Percentiles rank a stretch among this genome's conserved stretches.
phyloP scores from a whole-genome alignment of 495 filamentous ascomycete species.

The Tuber borchii region DNA sequence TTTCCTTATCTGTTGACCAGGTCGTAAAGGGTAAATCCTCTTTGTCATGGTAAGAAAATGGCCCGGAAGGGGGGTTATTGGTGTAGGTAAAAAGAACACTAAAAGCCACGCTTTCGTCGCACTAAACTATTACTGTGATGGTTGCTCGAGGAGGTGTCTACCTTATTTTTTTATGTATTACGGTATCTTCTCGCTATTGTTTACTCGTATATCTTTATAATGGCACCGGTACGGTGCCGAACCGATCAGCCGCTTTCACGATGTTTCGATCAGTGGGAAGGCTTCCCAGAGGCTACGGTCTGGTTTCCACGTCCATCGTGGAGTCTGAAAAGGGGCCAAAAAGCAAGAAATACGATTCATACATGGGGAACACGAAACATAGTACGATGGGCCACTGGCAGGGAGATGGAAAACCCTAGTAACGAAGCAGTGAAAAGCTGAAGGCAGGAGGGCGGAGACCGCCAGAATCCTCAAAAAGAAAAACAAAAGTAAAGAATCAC shows the following conservation, averaged over 20 bases:
- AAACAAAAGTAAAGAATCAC: neutral
- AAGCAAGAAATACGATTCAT: neutral
- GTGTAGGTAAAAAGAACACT: conserved; percentile 1
- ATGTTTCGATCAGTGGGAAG: neutral
- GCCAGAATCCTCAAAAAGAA: neutral
- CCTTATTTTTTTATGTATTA: neutral
- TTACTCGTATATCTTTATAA: neutral
- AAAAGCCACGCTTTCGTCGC: neutral
- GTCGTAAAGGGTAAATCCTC: conserved; percentile 2
- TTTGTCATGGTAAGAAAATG: neutral
- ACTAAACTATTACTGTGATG: neutral
- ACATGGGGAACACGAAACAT: neutral
- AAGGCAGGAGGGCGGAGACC: neutral
- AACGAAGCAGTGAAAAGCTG: neutral
- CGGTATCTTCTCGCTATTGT: neutral
- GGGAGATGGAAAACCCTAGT: neutral
- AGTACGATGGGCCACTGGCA: neutral
- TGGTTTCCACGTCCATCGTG: neutral
- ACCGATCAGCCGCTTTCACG: neutral
- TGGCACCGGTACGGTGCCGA: neutral
- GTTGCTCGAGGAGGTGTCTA: neutral
- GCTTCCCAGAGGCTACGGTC: neutral
- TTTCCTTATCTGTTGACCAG: neutral
- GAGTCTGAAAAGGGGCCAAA: neutral
- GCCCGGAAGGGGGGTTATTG: conserved; percentile 1